Conservation (phyloP, 2,329 filamentous ascomycete species). For the Exophiala oligosperma region DNA sequence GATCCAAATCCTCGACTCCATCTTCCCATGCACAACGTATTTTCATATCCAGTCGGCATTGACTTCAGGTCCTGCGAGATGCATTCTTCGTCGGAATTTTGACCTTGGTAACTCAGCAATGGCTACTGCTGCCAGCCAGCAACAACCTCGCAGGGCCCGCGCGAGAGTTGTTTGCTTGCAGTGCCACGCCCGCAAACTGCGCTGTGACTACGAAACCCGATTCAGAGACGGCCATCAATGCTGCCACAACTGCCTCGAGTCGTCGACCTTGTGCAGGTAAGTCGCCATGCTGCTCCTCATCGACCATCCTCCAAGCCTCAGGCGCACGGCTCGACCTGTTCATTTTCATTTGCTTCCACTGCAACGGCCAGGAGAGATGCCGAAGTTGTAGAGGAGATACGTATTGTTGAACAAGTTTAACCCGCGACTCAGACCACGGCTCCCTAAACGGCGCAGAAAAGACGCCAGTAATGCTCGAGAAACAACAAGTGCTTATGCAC, state of each 20-base stretch:
- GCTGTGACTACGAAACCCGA: conserved; percentile 4
- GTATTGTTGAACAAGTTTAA: not conserved
- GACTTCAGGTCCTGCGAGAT: not conserved
- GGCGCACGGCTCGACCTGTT: no score
- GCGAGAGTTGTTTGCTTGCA: conserved; percentile 8
- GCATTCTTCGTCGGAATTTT: not conserved
- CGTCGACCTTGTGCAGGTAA: not conserved
- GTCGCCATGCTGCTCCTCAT: not conserved
- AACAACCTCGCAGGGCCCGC: not conserved
- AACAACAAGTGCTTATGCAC: not conserved
- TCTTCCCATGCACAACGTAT: not conserved
- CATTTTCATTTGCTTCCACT: no score
- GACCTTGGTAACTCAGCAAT: not conserved
- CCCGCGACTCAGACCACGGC: not conserved
- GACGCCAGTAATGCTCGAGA: not conserved
- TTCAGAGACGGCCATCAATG: not conserved
- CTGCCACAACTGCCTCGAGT: conserved; percentile 1
- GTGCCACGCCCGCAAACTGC: conserved; percentile 12
- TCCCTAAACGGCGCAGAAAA: not conserved
- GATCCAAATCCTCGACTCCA: not conserved
- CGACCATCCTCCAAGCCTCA: not conserved
- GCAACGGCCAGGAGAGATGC: no score
- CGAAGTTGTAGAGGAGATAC: not conserved
- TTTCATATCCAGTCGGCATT: not conserved
- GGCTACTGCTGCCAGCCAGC: not conserved